These are phyloP conservation scores for Candida sp. DNA, from an alignment of 1,139 yeast species.

Conservation along the genomic window DNA sequence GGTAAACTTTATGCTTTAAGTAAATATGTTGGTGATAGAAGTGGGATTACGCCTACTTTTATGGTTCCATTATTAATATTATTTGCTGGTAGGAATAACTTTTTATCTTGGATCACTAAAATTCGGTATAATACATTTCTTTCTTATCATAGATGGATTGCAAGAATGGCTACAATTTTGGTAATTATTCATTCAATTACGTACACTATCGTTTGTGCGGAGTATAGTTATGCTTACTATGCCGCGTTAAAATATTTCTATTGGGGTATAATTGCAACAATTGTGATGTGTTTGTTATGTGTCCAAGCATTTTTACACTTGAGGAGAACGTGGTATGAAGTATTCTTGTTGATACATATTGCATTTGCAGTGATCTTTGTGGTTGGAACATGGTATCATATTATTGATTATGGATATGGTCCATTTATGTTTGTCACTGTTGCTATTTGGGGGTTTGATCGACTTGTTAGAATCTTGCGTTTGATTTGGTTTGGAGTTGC, in stretches of 20 bases:
- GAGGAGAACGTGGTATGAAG: slow-evolving; percentile 38
- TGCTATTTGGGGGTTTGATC: slow-evolving; percentile 41
- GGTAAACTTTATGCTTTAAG: slow-evolving; percentile 11
- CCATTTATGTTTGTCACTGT: slow-evolving; percentile 32
- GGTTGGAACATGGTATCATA: slow-evolving; percentile 36
- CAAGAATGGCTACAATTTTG: slow-evolving; percentile 19
- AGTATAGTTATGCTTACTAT: slow-evolving; percentile 16
- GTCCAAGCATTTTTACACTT: slow-evolving; percentile 32
- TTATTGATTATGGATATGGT: slow-evolving; percentile 29
- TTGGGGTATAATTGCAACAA: slow-evolving; percentile 48
- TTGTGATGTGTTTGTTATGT: slow-evolving; percentile 28
- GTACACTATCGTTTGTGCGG: slow-evolving; percentile 18
- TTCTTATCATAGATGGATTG: slow-evolving; percentile 28
- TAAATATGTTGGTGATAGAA: slow-evolving; percentile 24
- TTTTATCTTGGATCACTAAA: slow-evolving; percentile 28
- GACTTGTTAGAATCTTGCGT: slow-evolving; percentile 29
- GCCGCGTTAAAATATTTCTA: neutral
- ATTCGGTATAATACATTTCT: slow-evolving; percentile 29
- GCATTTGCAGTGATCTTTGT: slow-evolving; percentile 33
- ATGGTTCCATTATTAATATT: slow-evolving; percentile 23
- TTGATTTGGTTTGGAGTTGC: slow-evolving; percentile 32
- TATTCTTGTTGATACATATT: slow-evolving; percentile 36
- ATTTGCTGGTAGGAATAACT: slow-evolving; percentile 34
- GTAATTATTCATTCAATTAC: slow-evolving; percentile 23
- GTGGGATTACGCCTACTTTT: slow-evolving; percentile 24